Evolutionary conservation across 305 asterid species (phyloP).

Genomic region (Fraxinus nigra): DNA sequence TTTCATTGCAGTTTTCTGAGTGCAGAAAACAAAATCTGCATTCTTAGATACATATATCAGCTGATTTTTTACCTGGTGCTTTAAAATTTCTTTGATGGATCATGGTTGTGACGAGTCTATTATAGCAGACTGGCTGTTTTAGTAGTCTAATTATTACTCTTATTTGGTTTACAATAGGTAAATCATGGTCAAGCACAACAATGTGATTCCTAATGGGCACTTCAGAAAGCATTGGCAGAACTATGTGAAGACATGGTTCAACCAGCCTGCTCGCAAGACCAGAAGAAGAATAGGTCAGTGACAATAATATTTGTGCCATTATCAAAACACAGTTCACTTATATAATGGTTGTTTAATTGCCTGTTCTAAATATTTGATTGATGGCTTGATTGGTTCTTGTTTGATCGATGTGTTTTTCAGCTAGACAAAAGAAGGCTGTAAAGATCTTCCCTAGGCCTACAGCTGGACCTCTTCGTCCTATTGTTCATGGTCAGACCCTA

Average conservation of each 20-base stretch:
- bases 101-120: neutral
- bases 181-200: conserved; percentile 59
- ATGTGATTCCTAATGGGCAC: conserved; percentile 65
- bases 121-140: neutral
- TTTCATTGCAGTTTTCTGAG: neutral
- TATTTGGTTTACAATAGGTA: conserved; percentile 18
- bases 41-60: neutral
- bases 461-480: conserved; percentile 75
- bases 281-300: conserved; percentile 53
- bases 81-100: neutral
- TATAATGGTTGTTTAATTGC: neutral
- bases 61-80: neutral
- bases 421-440: conserved; percentile 72
- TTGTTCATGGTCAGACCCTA: conserved; percentile 72
- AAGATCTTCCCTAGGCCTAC: conserved; percentile 80
- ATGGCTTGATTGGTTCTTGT: neutral
- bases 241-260: conserved; percentile 66
- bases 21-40: neutral
- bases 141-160: neutral
- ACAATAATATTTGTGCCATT: neutral
- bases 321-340: neutral
- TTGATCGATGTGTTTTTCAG: conserved; percentile 31
- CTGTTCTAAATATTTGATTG: neutral
- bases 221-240: conserved; percentile 73
- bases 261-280: conserved; percentile 67